phyloP scores from a whole-genome alignment of 208 protist genomes.

The Acanthamoeba healyi region DNA sequence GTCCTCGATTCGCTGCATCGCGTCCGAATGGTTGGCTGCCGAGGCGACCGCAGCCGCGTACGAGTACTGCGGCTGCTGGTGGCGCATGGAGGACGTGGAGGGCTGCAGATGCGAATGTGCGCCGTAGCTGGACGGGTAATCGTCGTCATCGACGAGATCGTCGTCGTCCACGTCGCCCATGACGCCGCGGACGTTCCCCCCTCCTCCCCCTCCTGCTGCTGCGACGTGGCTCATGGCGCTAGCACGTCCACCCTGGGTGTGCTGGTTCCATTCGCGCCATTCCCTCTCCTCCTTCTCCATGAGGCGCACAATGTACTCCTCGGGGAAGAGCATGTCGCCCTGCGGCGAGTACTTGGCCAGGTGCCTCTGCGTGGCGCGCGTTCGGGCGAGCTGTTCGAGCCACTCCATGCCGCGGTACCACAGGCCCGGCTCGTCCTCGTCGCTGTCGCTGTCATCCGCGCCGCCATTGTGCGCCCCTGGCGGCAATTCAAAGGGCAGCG shows the following conservation, averaged over 20 bases:
- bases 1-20: background rate
- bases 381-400: background rate
- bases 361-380: conserved; percentile 8
- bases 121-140: background rate
- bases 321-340: conserved; percentile 30
- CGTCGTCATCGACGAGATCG: conserved; percentile 14
- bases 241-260: background rate
- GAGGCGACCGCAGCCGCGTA: background rate
- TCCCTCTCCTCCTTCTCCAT: conserved; percentile 25
- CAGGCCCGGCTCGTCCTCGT: background rate
- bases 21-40: background rate
- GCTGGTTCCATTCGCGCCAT: conserved; percentile 45
- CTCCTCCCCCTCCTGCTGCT: background rate
- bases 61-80: too few species aligned
- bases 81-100: background rate
- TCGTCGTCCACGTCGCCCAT: background rate
- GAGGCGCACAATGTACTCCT: background rate
- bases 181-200: too few species aligned
- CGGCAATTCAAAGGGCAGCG: conserved; percentile 17
- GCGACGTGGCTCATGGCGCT: background rate
- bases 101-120: background rate
- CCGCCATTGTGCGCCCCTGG: background rate
- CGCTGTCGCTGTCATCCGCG: background rate
- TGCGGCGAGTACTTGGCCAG: background rate
- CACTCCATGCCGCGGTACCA: conserved; percentile 40